phyloP scores from a whole-genome alignment of 1,284 basidiomycete genomes.

The Apiotrichum siamense region DNA sequence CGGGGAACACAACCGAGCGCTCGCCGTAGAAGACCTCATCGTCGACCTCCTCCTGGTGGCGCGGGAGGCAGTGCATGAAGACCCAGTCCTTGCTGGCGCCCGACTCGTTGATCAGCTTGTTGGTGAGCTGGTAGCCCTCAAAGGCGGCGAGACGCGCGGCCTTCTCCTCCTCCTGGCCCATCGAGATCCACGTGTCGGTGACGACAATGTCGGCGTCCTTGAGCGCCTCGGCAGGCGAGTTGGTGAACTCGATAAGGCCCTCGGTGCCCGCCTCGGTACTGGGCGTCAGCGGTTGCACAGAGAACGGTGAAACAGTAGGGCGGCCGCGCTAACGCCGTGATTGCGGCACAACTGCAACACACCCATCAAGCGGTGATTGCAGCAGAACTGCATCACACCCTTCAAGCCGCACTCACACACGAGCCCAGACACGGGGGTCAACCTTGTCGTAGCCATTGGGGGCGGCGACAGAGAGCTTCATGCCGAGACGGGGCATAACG shows the following conservation, averaged over 20 bases:
- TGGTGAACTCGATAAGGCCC: conserved; percentile 39
- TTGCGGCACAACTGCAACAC: not conserved
- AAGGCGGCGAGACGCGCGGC: conserved; percentile 83
- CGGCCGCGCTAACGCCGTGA: too few relatives aligned
- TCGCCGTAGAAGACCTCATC: conserved; percentile 67
- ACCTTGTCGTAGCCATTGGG: conserved; percentile 60
- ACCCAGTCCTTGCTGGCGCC: conserved; percentile 85
- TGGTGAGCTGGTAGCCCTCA: conserved; percentile 89
- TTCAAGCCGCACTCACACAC: conserved; percentile 50
- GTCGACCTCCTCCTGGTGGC: conserved; percentile 88
- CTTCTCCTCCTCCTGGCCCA: conserved; percentile 96
- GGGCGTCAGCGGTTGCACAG: conserved; percentile 10
- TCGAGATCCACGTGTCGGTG: conserved; percentile 97
- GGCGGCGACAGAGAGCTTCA: conserved; percentile 75
- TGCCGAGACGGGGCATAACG: conserved; percentile 83
- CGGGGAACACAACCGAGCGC: conserved; percentile 50
- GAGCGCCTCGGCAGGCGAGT: conserved; percentile 72
- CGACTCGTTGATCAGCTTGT: conserved; percentile 67
- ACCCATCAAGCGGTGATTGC: too few relatives aligned
- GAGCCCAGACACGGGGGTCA: conserved; percentile 71
- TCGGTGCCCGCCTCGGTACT: conserved; percentile 41
- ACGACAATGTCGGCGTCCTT: conserved; percentile 85
- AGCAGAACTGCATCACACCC: not conserved
- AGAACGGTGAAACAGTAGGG: too few relatives aligned
- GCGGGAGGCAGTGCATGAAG: conserved; percentile 93